Conservation (phyloP, 352 stramenopile species). For the Globisporangium cylindrosporum region DNA sequence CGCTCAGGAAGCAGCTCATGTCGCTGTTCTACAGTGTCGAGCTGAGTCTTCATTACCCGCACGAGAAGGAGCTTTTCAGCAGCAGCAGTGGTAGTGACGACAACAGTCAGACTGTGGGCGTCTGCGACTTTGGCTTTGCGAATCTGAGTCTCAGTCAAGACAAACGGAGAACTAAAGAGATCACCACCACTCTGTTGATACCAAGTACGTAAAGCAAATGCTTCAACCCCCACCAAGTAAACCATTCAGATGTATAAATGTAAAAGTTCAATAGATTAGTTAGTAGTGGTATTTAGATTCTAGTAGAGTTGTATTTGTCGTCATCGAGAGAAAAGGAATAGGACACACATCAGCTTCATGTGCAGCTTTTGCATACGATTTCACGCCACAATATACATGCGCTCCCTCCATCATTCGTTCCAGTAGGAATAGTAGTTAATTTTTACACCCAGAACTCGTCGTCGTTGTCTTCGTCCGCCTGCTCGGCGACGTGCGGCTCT, state of each 20-base stretch:
- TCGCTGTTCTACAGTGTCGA: slow-evolving; percentile 2
- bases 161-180: neutral
- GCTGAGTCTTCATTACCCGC: slow-evolving; percentile 6
- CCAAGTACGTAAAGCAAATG: neutral
- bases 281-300: slow-evolving; percentile 1
- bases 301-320: neutral
- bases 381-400: slow-evolving; percentile 1
- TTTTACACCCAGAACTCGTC: slow-evolving; percentile 16
- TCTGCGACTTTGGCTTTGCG: neutral
- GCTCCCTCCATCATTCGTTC: neutral
- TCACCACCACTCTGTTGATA: neutral
- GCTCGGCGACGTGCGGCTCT: neutral
- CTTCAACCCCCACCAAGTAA: neutral
- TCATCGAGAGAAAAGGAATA: neutral
- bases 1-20: neutral
- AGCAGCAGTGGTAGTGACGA: neutral
- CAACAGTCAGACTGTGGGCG: neutral
- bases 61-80: slow-evolving; percentile 6
- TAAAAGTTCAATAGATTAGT: neutral
- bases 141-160: neutral
- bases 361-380: neutral
- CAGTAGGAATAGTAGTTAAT: neutral
- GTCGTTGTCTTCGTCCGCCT: slow-evolving; percentile 8
- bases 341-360: neutral
- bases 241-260: neutral